Percentiles rank a stretch among this genome's conserved stretches.
Conservation (phyloP, 257 asterid genomes). For the Perilla frutescens region DNA sequence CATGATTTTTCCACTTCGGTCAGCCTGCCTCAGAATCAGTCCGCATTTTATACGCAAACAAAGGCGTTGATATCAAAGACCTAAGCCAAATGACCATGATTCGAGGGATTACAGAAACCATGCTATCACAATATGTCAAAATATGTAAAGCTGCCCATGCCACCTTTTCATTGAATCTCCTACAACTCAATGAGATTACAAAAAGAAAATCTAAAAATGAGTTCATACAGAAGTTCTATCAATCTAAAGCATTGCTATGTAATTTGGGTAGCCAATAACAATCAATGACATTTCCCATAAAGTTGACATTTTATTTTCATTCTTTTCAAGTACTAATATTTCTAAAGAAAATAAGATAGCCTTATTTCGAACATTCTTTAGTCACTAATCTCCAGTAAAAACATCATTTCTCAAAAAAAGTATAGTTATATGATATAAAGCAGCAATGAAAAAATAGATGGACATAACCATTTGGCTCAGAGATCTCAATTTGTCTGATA, state of each 20-base stretch:
- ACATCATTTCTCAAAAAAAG: not conserved
- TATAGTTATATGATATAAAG: slow-evolving; percentile 4
- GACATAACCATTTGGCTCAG: slow-evolving; percentile 6
- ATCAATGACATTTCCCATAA: not conserved
- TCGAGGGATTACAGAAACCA: slow-evolving; percentile 32
- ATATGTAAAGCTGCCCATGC: slow-evolving; percentile 29
- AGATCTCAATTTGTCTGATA: not conserved
- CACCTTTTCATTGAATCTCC: slow-evolving; percentile 15
- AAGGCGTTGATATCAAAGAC: slow-evolving; percentile 40
- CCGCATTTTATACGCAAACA: slow-evolving; percentile 42
- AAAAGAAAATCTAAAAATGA: slow-evolving; percentile 11
- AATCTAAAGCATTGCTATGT: slow-evolving; percentile 21
- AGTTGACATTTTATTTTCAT: not conserved
- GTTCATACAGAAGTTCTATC: slow-evolving; percentile 13
- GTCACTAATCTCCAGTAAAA: not conserved
- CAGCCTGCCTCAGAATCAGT: slow-evolving; percentile 19
- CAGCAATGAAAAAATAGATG: slow-evolving; percentile 9
- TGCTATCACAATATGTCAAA: slow-evolving; percentile 25
- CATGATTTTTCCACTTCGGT: slow-evolving; percentile 34
- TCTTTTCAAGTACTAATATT: not conserved
- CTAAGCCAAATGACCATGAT: slow-evolving; percentile 19
- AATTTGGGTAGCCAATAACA: slow-evolving; percentile 1
- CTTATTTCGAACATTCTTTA: not conserved
- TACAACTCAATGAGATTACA: slow-evolving; percentile 7
- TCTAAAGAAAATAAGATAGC: not conserved